Evolutionary conservation across 495 filamentous ascomycete species (phyloP).

Genomic region (Poronia punctata): DNA sequence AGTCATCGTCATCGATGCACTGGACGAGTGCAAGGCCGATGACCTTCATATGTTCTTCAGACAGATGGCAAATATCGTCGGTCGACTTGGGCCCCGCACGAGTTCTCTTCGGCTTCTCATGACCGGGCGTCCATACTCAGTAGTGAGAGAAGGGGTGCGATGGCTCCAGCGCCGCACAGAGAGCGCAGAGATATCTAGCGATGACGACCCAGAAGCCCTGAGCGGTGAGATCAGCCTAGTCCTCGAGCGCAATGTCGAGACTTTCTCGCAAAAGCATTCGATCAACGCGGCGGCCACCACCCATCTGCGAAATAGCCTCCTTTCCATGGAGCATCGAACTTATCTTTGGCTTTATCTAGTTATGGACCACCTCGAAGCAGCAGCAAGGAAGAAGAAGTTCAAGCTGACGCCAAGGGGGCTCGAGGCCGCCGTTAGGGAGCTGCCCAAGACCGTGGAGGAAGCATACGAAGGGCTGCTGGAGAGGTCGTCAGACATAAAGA

Average conservation of each 20-base stretch:
- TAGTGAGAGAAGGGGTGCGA: slow-evolving; percentile 24
- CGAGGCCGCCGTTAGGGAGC: slow-evolving; percentile 11
- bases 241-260: slow-evolving; percentile 25
- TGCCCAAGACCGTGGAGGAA: slow-evolving; percentile 30
- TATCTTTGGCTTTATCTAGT: slow-evolving; percentile 34
- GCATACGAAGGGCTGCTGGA: slow-evolving; percentile 39
- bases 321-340: slow-evolving; percentile 23
- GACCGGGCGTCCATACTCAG: slow-evolving; percentile 41
- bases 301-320: slow-evolving; percentile 21
- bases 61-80: slow-evolving; percentile 12
- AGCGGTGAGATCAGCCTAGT: slow-evolving; percentile 37
- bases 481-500: slow-evolving; percentile 15
- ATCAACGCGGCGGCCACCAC: slow-evolving; percentile 13
- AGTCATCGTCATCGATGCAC: slow-evolving; percentile 44
- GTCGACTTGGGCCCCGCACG: background rate
- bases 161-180: slow-evolving; percentile 22
- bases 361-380: slow-evolving; percentile 22
- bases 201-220: slow-evolving; percentile 33
- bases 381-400: slow-evolving; percentile 5
- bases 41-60: slow-evolving; percentile 6
- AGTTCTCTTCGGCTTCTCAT: slow-evolving; percentile 39
- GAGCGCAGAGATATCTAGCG: slow-evolving; percentile 32
- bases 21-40: slow-evolving; percentile 32
- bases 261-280: slow-evolving; percentile 14
- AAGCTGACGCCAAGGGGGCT: slow-evolving; percentile 19